A percentile compares a stretch with the other conserved stretches of the same genome.
Evolutionary conservation across 345 rosid species (phyloP).

Genomic region (Mercurialis annua): DNA sequence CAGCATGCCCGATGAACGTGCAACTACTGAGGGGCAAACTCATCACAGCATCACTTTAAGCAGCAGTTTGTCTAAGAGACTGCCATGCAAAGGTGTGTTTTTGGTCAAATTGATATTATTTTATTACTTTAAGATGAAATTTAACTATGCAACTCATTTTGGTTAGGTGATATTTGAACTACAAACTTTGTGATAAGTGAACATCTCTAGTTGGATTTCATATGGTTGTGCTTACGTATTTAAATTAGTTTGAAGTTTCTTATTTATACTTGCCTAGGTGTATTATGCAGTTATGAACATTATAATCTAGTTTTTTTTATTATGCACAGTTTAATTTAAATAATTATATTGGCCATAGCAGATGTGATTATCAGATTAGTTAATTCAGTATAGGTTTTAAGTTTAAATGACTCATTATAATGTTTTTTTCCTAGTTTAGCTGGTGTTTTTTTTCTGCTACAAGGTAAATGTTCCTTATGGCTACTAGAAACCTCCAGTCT

Average conservation of each 20-base stretch:
- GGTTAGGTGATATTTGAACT: too few relatives aligned
- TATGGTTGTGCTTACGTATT: background rate
- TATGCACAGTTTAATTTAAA: background rate
- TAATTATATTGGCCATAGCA: background rate
- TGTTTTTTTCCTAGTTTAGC: background rate
- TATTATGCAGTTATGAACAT: background rate
- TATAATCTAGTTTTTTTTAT: background rate
- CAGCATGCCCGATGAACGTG: slow-evolving; percentile 31
- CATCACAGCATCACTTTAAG: slow-evolving; percentile 36
- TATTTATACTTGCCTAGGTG: background rate
- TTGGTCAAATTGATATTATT: slow-evolving; percentile 3
- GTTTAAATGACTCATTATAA: background rate
- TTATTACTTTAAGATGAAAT: background rate
- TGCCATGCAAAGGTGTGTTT: slow-evolving; percentile 44
- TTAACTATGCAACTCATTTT: too few relatives aligned
- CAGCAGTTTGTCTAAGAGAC: slow-evolving; percentile 41
- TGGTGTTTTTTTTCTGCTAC: background rate
- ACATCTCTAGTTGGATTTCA: background rate
- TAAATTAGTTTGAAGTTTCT: background rate
- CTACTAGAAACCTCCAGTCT: background rate
- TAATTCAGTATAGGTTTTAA: background rate
- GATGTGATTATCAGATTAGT: background rate
- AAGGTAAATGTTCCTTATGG: background rate
- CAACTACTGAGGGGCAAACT: slow-evolving; percentile 34
- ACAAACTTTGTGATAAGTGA: background rate